These are phyloP conservation scores for Backusella psychrophila DNA, from an alignment of 192 early-diverging fungal species.

Conservation along the genomic window DNA sequence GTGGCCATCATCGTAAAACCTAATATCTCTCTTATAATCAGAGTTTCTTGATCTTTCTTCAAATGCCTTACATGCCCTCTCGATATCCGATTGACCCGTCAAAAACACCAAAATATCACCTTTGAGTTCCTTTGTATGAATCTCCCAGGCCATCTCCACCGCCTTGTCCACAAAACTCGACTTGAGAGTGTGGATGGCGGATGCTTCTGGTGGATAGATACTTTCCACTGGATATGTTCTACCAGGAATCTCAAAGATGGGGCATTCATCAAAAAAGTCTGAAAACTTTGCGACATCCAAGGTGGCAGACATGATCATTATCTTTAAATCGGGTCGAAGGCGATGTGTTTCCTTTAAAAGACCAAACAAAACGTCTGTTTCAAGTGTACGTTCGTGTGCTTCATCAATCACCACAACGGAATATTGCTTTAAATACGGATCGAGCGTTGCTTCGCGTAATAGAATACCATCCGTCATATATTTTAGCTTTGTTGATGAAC, in stretches of 20 bases:
- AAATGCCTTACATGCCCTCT: conserved; percentile 67
- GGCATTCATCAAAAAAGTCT: conserved; percentile 76
- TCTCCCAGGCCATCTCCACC: conserved; percentile 74
- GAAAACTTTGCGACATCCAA: conserved; percentile 80
- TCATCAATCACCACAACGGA: conserved; percentile 94
- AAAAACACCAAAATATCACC: conserved; percentile 96
- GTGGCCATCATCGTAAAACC: conserved; percentile 38
- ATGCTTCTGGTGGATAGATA: conserved; percentile 43
- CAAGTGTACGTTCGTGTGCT: conserved; percentile 91
- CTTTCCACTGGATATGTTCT: conserved; percentile 57
- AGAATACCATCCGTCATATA: conserved; percentile 99
- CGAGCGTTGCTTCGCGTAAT: conserved; percentile 82
- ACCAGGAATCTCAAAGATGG: conserved; percentile 77
- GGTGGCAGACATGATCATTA: conserved; percentile 83
- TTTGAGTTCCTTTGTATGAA: conserved; percentile 73
- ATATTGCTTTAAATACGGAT: conserved; percentile 83
- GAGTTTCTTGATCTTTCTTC: conserved; percentile 42
- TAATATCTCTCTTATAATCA: conserved; percentile 47
- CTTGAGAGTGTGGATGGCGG: conserved; percentile 61
- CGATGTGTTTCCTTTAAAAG: conserved; percentile 76
- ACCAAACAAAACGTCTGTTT: conserved; percentile 94
- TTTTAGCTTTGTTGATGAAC: conserved; percentile 78
- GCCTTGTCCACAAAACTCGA: conserved; percentile 70
- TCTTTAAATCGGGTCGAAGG: conserved; percentile 78
- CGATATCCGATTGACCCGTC: conserved; percentile 96